These are phyloP conservation scores for Butyriboletus loyo DNA, from an alignment of 768 basidiomycete genomes.

Conservation along the genomic window DNA sequence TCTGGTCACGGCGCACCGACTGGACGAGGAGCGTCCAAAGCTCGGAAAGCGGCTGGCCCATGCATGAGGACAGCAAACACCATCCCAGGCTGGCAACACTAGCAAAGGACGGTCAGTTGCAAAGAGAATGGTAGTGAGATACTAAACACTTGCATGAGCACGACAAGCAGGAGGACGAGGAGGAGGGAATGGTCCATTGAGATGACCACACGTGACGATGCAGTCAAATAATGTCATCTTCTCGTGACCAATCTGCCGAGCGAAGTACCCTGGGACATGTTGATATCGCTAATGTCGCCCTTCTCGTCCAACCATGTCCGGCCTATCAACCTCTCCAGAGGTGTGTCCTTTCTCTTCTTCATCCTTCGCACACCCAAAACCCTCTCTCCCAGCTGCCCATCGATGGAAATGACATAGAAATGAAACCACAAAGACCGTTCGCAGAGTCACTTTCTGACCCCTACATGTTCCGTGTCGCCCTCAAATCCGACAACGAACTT, in stretches of 20 bases:
- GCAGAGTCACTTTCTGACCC: constrained; percentile 51
- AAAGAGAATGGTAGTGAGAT: background rate
- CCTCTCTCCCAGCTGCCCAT: background rate
- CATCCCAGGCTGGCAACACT: constrained; percentile 54
- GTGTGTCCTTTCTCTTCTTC: background rate
- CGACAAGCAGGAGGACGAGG: constrained; percentile 43
- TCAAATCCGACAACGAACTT: constrained; percentile 63
- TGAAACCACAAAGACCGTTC: constrained; percentile 26
- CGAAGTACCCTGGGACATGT: too few species aligned
- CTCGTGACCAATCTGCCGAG: too few species aligned
- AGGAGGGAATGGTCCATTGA: constrained; percentile 25
- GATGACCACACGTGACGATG: too few species aligned
- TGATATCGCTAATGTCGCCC: too few species aligned
- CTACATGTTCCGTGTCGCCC: constrained; percentile 57
- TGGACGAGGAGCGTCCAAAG: constrained; percentile 40
- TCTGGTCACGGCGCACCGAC: constrained; percentile 2
- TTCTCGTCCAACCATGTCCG: too few species aligned
- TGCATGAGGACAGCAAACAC: constrained; percentile 68
- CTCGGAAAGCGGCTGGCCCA: constrained; percentile 48
- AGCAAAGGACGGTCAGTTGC: constrained; percentile 1
- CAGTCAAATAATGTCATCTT: too few species aligned
- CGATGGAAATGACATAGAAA: constrained; percentile 36
- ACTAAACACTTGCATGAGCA: constrained; percentile 42
- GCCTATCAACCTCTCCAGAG: constrained; percentile 3
- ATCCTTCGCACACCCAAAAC: background rate